Evolutionary conservation across 495 filamentous ascomycete species (phyloP).

Genomic region (Penicillium crystallinum): DNA sequence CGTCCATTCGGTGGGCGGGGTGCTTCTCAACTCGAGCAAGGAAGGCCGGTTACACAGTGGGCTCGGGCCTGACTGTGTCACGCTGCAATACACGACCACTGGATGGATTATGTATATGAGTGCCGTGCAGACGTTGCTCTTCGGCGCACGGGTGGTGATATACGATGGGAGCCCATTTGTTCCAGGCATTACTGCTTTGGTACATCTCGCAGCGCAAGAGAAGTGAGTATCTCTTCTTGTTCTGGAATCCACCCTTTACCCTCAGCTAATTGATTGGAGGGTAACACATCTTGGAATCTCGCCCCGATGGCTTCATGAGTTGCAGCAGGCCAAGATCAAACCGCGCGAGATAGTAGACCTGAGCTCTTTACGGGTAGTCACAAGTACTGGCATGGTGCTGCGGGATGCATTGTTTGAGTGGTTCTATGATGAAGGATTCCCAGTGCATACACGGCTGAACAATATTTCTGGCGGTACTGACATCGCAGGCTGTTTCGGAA

Average conservation of each 20-base stretch:
- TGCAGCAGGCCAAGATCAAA: constrained; percentile 52
- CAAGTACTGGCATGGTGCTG: constrained; percentile 74
- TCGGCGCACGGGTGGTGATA: constrained; percentile 54
- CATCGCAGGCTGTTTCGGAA: constrained; percentile 65
- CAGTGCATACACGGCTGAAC: constrained; percentile 52
- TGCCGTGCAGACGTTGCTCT: constrained; percentile 46
- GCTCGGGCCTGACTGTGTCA: constrained; percentile 40
- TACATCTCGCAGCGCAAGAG: constrained; percentile 55
- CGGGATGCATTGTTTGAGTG: constrained; percentile 68
- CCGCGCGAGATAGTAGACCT: constrained; percentile 61
- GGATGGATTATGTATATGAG: constrained; percentile 85
- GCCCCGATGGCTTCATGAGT: constrained; percentile 67
- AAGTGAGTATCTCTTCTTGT: constrained; percentile 34
- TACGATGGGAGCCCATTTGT: constrained; percentile 78
- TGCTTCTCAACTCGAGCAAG: constrained; percentile 42
- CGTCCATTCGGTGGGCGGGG: constrained; percentile 47
- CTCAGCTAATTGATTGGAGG: not conserved
- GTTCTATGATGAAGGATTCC: constrained; percentile 80
- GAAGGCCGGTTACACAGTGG: constrained; percentile 59
- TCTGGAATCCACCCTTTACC: constrained; percentile 13
- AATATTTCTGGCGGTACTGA: constrained; percentile 80
- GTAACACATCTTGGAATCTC: constrained; percentile 61
- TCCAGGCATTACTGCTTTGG: constrained; percentile 55
- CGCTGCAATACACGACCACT: constrained; percentile 57
- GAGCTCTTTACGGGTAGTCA: constrained; percentile 51